Conservation (phyloP, 1,284 basidiomycete genomes). For the Vanrija pseudolonga region DNA sequence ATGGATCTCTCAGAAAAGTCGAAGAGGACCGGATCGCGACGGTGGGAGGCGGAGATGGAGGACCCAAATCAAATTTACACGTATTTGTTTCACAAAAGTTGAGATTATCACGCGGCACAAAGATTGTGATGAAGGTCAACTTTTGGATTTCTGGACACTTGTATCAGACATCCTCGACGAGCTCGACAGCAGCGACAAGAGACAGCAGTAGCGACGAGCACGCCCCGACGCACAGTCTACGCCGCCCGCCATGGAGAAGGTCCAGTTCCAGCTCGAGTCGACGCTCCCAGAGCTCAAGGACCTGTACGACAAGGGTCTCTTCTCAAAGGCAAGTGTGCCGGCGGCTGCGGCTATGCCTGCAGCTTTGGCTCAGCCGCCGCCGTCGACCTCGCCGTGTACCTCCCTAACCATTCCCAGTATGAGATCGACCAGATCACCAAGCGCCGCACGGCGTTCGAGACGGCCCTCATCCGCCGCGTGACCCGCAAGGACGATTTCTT, state of each 20-base stretch:
- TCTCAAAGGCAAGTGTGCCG: slow-evolving; percentile 64
- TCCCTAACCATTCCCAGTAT: slow-evolving; percentile 50
- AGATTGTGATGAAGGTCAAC: background rate
- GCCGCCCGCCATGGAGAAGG: slow-evolving; percentile 71
- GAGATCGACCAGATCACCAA: slow-evolving; percentile 83
- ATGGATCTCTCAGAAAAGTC: background rate
- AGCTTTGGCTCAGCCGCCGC: background rate
- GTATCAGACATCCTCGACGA: no score
- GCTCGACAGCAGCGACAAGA: no score
- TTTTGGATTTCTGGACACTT: no score
- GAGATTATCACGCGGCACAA: background rate
- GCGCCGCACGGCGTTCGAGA: slow-evolving; percentile 79
- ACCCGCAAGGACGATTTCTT: slow-evolving; percentile 85
- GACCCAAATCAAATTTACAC: background rate
- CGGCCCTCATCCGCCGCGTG: slow-evolving; percentile 72
- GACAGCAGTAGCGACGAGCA: background rate
- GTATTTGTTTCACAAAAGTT: background rate
- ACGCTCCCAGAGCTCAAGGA: slow-evolving; percentile 96
- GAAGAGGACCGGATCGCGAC: background rate
- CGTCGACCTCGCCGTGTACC: no score
- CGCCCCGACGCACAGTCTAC: background rate
- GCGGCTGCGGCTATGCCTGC: background rate
- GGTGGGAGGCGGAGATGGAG: no score
- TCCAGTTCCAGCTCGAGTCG: slow-evolving; percentile 92
- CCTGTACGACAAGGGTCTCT: slow-evolving; percentile 79